Base-by-base conservation (phyloP, 106 monocot genomes). In the Gastrodia elata region DNA sequence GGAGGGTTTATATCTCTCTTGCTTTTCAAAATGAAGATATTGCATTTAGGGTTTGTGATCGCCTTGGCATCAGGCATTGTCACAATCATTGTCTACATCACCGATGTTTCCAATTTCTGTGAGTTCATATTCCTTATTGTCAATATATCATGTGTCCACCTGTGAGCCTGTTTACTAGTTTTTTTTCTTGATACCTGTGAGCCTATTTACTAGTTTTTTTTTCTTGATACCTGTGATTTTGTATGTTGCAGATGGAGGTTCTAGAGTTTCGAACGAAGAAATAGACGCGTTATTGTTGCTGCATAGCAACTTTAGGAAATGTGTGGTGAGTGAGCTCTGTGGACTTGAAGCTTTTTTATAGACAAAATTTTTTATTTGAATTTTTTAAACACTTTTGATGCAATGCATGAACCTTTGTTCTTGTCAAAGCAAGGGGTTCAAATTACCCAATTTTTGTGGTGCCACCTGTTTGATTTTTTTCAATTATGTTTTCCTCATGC, bases 41-140 rank as follows among this genome's bases (percentile, higher is more conserved):
- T 93, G 68, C 89, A 75, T 64, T 65, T 89, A 56, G 86, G 81
- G 8, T 72, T 89, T 43, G 41, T 68, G 27, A 75, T 79, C 32
- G 76, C 83, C 34, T 70, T 93, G 18, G 55, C 76, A 32, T 79
- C 87, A 0, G 77, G 86, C 52, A 30, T 93, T 40, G 75, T 77
- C 33, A 85, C 87, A 16, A 82, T 93, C 72, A 33, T 84, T 49
- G 81, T 93, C 79, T 89, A 82, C 76, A 77, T 93, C 72, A 37
- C 72, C 39, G 85, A 87, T 42, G 72, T 87, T 73, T 85, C 89
- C 74, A 56, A 76, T 55, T 71, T 75, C 38, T 39, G 89, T 89
- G 44, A 77, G 71, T 40, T 30, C 18, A 49, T 18, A 4, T 27
- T 20, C 40, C 25, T 16, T 0, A 20, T 20, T 25, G 6, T 8